A percentile compares a stretch with the other conserved stretches of the same genome.
Evolutionary conservation across 2,329 filamentous ascomycete species (phyloP).

Genomic region (Geoglossum cookeanum): DNA sequence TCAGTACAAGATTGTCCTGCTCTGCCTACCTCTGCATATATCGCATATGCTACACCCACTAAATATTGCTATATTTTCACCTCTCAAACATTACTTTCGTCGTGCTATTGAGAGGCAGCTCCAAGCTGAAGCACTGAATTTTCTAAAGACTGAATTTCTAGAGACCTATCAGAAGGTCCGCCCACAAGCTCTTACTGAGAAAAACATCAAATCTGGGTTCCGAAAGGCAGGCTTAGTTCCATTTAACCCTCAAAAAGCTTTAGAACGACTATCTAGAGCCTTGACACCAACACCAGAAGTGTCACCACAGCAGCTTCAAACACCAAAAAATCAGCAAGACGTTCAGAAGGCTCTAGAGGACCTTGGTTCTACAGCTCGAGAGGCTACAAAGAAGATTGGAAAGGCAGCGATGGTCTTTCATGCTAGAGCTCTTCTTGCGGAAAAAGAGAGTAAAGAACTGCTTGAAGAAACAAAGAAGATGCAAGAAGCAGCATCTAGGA

Average conservation of each 20-base stretch:
- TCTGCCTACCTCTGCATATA: conserved; percentile 3
- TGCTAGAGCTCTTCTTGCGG: no score
- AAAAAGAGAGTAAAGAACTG: no score
- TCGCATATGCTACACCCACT: no score
- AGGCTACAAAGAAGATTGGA: no score
- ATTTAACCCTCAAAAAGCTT: not conserved
- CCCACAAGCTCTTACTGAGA: not conserved
- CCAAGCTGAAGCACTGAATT: not conserved
- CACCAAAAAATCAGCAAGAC: no score
- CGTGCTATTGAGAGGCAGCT: conserved; percentile 16
- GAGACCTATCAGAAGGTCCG: not conserved
- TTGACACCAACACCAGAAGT: not conserved
- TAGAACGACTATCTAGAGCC: no score
- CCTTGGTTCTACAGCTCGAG: no score
- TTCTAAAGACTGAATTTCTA: not conserved
- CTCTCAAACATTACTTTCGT: conserved; percentile 11
- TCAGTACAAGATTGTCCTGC: conserved; percentile 18
- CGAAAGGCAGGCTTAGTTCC: not conserved
- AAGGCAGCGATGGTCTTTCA: no score
- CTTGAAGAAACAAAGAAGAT: no score
- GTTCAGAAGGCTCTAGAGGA: no score
- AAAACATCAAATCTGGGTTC: not conserved
- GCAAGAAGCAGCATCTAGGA: no score
- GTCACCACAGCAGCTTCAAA: not conserved
- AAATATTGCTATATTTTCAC: no score